Conservation (phyloP, 2,329 filamentous ascomycete genomes). For the Ramularia endophylla region DNA sequence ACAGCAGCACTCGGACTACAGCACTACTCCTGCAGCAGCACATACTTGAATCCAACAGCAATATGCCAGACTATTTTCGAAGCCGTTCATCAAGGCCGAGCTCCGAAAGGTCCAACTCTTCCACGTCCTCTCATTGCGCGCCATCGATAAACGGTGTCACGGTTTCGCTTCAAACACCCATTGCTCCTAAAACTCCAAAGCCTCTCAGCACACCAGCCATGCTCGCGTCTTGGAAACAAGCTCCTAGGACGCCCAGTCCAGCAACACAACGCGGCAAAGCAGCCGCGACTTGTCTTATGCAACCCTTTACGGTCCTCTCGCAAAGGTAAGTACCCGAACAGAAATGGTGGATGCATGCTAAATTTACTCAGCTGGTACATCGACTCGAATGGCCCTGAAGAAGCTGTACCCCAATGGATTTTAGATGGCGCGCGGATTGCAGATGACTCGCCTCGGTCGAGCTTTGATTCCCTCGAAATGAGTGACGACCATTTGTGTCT, state of each 20-base stretch:
- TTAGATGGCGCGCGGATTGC: slow-evolving; percentile 9
- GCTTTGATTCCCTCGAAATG: slow-evolving; percentile 8
- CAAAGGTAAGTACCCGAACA: slow-evolving; percentile 9
- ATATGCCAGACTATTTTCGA: no score
- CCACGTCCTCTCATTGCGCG: no score
- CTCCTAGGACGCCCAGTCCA: slow-evolving; percentile 1
- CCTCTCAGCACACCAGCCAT: not conserved
- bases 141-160: no score
- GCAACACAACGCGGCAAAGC: slow-evolving; percentile 6
- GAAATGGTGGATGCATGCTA: not conserved
- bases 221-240: slow-evolving; percentile 2
- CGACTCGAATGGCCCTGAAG: not conserved
- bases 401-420: slow-evolving; percentile 9
- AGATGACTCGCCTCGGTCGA: slow-evolving; percentile 13
- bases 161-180: not conserved
- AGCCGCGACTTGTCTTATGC: slow-evolving; percentile 12
- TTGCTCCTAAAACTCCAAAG: not conserved
- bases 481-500: not conserved
- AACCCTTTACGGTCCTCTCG: slow-evolving; percentile 13
- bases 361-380: not conserved
- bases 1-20: no score
- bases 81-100: no score
- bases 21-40: no score
- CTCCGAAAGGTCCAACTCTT: no score
- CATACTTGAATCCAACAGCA: no score